Evolutionary conservation across 2,329 filamentous ascomycete genomes (phyloP).

Genomic region (Endocalyx cinctus): DNA sequence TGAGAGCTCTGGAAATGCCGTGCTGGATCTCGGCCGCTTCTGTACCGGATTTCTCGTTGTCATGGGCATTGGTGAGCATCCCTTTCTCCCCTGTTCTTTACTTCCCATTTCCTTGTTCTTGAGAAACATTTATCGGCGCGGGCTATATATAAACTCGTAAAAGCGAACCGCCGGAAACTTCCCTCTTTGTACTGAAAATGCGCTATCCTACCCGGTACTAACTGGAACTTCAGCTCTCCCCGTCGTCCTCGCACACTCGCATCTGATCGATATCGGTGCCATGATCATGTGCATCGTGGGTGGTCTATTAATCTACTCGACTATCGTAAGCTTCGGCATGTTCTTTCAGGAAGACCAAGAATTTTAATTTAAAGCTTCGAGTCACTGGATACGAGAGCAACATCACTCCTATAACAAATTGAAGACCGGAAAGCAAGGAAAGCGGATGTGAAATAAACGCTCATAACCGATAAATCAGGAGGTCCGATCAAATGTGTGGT

Average conservation of each 20-base stretch:
- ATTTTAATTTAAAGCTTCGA: constrained; percentile 54
- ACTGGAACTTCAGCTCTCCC: constrained; percentile 65
- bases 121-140: no score
- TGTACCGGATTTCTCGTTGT: constrained; percentile 92
- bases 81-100: constrained; percentile 3
- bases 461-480: no score
- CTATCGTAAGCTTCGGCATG: constrained; percentile 96
- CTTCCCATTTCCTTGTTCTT: constrained; percentile 2
- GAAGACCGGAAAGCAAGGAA: no score
- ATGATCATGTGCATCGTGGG: constrained; percentile 95
- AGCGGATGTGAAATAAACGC: no score
- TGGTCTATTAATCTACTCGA: constrained; percentile 92
- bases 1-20: constrained; percentile 72
- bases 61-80: constrained; percentile 86
- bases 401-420: no score
- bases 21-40: constrained; percentile 93
- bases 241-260: constrained; percentile 79
- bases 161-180: no score
- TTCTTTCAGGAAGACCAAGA: constrained; percentile 98
- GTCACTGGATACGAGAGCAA: neutral
- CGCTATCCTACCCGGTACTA: no score
- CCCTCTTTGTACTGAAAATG: no score
- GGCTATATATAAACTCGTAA: no score
- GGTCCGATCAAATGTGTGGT: no score
- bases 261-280: constrained; percentile 74